Conservation (phyloP, 352 stramenopile species). For the Nothophytophthora sp. region DNA sequence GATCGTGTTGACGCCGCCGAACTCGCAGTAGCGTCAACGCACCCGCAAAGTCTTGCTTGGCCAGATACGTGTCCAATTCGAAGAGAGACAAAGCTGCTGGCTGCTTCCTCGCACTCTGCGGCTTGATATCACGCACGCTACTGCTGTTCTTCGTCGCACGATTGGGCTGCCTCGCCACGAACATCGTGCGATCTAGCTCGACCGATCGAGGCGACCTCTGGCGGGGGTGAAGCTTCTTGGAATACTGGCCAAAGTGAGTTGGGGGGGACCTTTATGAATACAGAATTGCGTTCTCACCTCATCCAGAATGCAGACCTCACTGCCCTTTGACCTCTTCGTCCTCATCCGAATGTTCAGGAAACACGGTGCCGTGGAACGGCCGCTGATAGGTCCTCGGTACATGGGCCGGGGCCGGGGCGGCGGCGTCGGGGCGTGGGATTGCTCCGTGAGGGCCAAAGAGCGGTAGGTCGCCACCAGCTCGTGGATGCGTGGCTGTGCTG, state of each 20-base stretch:
- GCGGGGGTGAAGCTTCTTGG: no score
- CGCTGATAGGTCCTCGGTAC: no score
- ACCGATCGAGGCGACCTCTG: background rate
- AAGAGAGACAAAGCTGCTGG: conserved; percentile 12
- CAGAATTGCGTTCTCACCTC: background rate
- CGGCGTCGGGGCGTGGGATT: no score
- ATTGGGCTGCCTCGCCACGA: conserved; percentile 16
- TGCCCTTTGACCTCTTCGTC: conserved; percentile 25
- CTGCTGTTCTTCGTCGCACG: background rate
- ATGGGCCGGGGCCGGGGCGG: no score
- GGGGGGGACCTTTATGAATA: no score
- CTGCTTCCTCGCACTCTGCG: conserved; percentile 3
- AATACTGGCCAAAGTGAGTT: no score
- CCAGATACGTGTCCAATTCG: conserved; percentile 48
- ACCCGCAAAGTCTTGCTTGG: conserved; percentile 42
- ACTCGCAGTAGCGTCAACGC: conserved; percentile 43
- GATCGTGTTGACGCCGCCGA: conserved; percentile 15
- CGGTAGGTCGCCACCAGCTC: conserved; percentile 3
- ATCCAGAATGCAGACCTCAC: conserved; percentile 5
- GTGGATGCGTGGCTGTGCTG: conserved; percentile 4
- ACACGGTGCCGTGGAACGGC: no score
- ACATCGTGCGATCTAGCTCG: conserved; percentile 21
- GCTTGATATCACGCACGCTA: background rate
- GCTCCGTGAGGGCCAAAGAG: conserved; percentile 22
- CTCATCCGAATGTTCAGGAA: conserved; percentile 1